A percentile compares a stretch with the other conserved stretches of the same genome.
These are phyloP conservation scores for Chaetothyriales sp. DNA, from an alignment of 2,329 filamentous ascomycete species.

Conservation along the genomic window DNA sequence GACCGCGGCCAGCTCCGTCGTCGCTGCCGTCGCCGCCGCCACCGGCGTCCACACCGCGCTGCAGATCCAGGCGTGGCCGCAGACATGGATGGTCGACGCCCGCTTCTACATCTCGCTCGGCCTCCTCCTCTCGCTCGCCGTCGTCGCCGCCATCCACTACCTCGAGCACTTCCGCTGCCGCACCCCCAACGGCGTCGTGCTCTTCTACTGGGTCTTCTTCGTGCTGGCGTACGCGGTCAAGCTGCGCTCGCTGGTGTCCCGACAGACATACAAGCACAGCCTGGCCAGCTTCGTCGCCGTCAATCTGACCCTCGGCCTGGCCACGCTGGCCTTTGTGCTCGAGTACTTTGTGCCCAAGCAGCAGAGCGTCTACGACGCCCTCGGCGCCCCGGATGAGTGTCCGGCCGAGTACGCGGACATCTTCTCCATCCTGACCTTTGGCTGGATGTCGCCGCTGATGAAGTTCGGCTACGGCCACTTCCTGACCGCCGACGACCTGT, in stretches of 20 bases:
- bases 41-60: slow-evolving; percentile 59
- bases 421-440: slow-evolving; percentile 86
- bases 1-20: slow-evolving; percentile 38
- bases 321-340: slow-evolving; percentile 56
- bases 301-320: slow-evolving; percentile 56
- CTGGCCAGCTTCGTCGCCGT: slow-evolving; percentile 67
- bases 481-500: slow-evolving; percentile 87
- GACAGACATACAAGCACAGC: slow-evolving; percentile 53
- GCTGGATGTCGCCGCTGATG: slow-evolving; percentile 99
- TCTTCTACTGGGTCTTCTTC: slow-evolving; percentile 87
- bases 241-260: slow-evolving; percentile 70
- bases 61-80: slow-evolving; percentile 56
- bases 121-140: slow-evolving; percentile 56
- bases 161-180: slow-evolving; percentile 71
- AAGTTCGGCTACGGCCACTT: slow-evolving; percentile 82
- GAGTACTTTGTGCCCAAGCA: slow-evolving; percentile 83
- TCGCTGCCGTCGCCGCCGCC: slow-evolving; percentile 54
- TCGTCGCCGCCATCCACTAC: slow-evolving; percentile 72
- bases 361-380: slow-evolving; percentile 52
- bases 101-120: slow-evolving; percentile 68
- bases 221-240: slow-evolving; percentile 68
- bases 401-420: slow-evolving; percentile 79
- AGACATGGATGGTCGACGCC: slow-evolving; percentile 67
- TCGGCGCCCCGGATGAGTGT: slow-evolving; percentile 56
- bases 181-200: slow-evolving; percentile 72